These are phyloP conservation scores for Incumbomyces lentus DNA, from an alignment of 2,329 filamentous ascomycete genomes.

Conservation along the genomic window DNA sequence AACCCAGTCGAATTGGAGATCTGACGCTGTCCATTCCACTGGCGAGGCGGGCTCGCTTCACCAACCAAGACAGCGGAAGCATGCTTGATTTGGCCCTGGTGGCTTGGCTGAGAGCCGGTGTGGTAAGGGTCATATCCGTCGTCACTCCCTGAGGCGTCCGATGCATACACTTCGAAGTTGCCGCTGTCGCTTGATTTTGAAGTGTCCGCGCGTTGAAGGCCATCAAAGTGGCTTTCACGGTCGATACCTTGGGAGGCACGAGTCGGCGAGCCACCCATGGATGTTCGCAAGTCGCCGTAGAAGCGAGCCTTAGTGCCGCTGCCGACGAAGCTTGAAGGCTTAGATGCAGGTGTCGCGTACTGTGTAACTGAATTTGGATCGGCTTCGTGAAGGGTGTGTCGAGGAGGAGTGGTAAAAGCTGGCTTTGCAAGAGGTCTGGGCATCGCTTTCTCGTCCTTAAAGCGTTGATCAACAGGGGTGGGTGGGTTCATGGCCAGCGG, in stretches of 20 bases:
- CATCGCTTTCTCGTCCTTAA: neutral
- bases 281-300: constrained; percentile 28
- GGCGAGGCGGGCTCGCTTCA: constrained; percentile 11
- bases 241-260: constrained; percentile 5
- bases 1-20: constrained; percentile 18
- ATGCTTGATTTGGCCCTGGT: constrained; percentile 27
- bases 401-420: constrained; percentile 6
- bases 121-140: constrained; percentile 8
- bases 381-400: constrained; percentile 14
- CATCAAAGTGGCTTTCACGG: constrained; percentile 7
- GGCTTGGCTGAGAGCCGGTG: constrained; percentile 13
- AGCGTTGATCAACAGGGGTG: constrained; percentile 25
- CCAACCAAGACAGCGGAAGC: constrained; percentile 31
- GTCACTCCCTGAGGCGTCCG: constrained; percentile 12
- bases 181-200: constrained; percentile 17
- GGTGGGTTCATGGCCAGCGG: constrained; percentile 39
- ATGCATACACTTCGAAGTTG: constrained; percentile 19
- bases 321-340: constrained; percentile 23
- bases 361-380: constrained; percentile 26
- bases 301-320: constrained; percentile 28
- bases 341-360: constrained; percentile 3
- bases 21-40: constrained; percentile 16
- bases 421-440: neutral
- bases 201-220: constrained; percentile 14
- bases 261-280: constrained; percentile 10